Conservation (phyloP, 1,284 basidiomycete species). For the Veloporphyrellus conicus region DNA sequence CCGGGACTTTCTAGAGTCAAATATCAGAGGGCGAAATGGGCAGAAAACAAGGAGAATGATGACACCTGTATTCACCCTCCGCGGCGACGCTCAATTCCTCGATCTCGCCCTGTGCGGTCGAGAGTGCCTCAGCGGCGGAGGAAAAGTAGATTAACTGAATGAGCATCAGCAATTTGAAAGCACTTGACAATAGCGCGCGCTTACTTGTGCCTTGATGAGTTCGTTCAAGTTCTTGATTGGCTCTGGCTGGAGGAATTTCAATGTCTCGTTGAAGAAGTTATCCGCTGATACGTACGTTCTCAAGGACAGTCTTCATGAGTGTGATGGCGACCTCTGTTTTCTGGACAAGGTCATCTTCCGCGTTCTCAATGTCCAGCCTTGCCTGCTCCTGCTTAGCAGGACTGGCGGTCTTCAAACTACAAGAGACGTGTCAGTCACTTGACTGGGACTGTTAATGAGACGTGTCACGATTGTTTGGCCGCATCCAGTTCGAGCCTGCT, state of each 20-base stretch:
- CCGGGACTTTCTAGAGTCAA: slow-evolving; percentile 64
- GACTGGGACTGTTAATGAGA: neutral
- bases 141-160: slow-evolving; percentile 77
- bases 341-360: slow-evolving; percentile 93
- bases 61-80: slow-evolving; percentile 87
- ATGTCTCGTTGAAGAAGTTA: neutral
- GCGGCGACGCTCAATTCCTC: slow-evolving; percentile 86
- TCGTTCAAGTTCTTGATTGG: slow-evolving; percentile 91
- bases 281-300: slow-evolving; percentile 64
- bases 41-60: neutral
- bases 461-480: slow-evolving; percentile 56
- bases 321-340: slow-evolving; percentile 98
- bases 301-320: slow-evolving; percentile 95
- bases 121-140: slow-evolving; percentile 80
- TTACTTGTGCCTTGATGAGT: slow-evolving; percentile 81
- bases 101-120: slow-evolving; percentile 80
- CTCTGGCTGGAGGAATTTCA: slow-evolving; percentile 68
- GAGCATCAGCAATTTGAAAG: slow-evolving; percentile 1
- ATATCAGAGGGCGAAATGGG: slow-evolving; percentile 7
- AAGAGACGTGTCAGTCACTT: slow-evolving; percentile 7
- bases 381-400: slow-evolving; percentile 84
- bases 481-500: slow-evolving; percentile 78
- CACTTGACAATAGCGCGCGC: neutral
- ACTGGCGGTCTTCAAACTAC: slow-evolving; percentile 72
- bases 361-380: slow-evolving; percentile 86